Percentiles rank a stretch among this genome's conserved stretches.
Conservation (phyloP, 352 stramenopile genomes). For the Elongisporangium anandrum region DNA sequence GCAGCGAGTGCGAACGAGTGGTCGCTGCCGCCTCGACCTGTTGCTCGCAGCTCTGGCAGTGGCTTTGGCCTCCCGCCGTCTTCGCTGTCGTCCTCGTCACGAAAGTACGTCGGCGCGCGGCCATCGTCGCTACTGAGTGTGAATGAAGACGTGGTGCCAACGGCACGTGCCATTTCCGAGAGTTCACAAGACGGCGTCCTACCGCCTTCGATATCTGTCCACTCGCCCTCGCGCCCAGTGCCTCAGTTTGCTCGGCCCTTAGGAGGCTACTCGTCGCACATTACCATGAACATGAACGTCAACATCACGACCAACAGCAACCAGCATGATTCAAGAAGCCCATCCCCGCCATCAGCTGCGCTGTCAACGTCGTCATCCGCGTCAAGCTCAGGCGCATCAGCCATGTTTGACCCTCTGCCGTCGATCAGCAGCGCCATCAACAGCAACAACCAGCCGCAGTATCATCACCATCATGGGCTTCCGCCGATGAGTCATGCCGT, state of each 20-base stretch:
- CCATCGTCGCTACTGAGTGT: neutral
- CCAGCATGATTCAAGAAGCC: neutral
- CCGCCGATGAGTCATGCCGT: neutral
- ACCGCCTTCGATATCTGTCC: neutral
- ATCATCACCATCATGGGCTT: neutral
- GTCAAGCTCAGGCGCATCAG: neutral
- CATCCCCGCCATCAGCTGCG: neutral
- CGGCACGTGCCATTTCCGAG: neutral
- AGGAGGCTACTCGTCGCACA: slow-evolving; percentile 5
- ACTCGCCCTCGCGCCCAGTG: neutral
- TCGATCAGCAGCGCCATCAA: slow-evolving; percentile 3
- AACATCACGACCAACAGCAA: neutral
- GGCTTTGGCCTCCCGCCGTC: neutral
- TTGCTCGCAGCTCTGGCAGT: neutral
- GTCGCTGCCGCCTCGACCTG: neutral
- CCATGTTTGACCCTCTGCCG: neutral
- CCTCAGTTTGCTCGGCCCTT: neutral
- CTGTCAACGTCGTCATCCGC: neutral
- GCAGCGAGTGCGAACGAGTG: neutral
- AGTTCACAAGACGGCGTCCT: neutral
- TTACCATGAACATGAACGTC: slow-evolving; percentile 13
- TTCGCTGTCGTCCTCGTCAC: neutral
- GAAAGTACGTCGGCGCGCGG: neutral
- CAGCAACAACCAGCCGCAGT: slow-evolving; percentile 2
- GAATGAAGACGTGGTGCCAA: neutral